Evolutionary conservation across 1,284 basidiomycete genomes (phyloP).

Genomic region (Cystobasidium pallidum): DNA sequence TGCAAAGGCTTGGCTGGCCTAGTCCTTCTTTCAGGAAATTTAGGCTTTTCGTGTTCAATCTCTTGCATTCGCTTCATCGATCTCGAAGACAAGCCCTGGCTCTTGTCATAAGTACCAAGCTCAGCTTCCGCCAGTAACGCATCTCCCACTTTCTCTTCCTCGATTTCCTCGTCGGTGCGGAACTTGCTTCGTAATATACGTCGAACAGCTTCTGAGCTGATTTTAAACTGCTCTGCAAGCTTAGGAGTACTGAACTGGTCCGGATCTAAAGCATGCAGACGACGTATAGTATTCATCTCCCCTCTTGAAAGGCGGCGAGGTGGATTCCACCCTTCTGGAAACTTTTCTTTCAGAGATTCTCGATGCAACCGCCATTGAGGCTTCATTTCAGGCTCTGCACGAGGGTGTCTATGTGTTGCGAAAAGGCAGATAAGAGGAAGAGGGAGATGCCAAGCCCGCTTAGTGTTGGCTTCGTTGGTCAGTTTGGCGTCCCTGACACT

Average conservation of each 20-base stretch:
- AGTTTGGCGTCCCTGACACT: neutral
- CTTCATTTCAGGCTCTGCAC: slow-evolving; percentile 12
- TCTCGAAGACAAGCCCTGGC: slow-evolving; percentile 59
- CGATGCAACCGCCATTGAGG: slow-evolving; percentile 44
- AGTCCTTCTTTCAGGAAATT: neutral
- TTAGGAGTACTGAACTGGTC: slow-evolving; percentile 69
- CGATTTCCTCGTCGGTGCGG: slow-evolving; percentile 61
- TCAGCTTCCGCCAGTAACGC: slow-evolving; percentile 42
- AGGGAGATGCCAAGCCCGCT: neutral
- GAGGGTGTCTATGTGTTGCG: neutral
- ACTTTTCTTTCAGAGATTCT: slow-evolving; percentile 43
- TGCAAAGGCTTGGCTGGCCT: slow-evolving; percentile 25
- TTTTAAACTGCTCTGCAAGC: slow-evolving; percentile 75
- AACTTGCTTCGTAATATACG: slow-evolving; percentile 82
- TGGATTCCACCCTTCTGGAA: slow-evolving; percentile 68
- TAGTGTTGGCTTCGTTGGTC: neutral
- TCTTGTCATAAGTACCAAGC: slow-evolving; percentile 61
- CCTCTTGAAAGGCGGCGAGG: slow-evolving; percentile 84
- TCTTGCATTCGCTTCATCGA: slow-evolving; percentile 60
- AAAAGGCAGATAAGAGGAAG: neutral
- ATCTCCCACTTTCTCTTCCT: slow-evolving; percentile 32
- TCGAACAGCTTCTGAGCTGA: slow-evolving; percentile 82
- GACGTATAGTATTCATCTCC: slow-evolving; percentile 82
- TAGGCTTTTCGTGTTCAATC: neutral
- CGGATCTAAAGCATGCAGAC: slow-evolving; percentile 72